A percentile compares a stretch with the other conserved stretches of the same genome.
These are phyloP conservation scores for Vanrija sp. DNA, from an alignment of 1,284 basidiomycete species.

Conservation along the genomic window DNA sequence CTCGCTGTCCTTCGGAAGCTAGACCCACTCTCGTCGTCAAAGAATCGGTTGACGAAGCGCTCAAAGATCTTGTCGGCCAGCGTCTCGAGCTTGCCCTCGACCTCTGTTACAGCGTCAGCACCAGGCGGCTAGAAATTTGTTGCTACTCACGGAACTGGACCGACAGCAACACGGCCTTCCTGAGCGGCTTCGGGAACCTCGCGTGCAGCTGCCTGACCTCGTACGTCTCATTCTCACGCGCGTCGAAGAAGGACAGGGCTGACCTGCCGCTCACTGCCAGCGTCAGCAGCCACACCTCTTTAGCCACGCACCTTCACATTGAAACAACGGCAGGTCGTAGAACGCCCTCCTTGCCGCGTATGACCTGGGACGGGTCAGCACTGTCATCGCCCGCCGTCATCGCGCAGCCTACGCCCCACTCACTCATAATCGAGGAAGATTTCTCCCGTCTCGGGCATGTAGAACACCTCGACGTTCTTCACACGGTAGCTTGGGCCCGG, in stretches of 20 bases:
- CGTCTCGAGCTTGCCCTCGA: slow-evolving; percentile 90
- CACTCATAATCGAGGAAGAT: slow-evolving; percentile 93
- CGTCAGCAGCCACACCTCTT: background rate
- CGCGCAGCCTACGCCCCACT: slow-evolving; percentile 41
- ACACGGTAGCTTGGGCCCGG: slow-evolving; percentile 14
- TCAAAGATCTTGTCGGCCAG: slow-evolving; percentile 92
- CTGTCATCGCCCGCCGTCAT: too few species aligned
- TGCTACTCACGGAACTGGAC: slow-evolving; percentile 87
- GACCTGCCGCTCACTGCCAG: slow-evolving; percentile 80
- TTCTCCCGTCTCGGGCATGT: slow-evolving; percentile 87
- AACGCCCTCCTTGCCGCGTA: slow-evolving; percentile 89
- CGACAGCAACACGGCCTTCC: slow-evolving; percentile 79
- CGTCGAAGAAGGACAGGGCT: slow-evolving; percentile 88
- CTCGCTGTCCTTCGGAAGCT: background rate
- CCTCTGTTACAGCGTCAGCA: slow-evolving; percentile 57
- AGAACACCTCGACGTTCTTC: slow-evolving; percentile 65
- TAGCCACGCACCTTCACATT: slow-evolving; percentile 42
- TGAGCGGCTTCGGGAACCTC: slow-evolving; percentile 87
- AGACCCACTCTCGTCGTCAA: slow-evolving; percentile 75
- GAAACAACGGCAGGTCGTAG: slow-evolving; percentile 68
- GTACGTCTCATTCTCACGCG: slow-evolving; percentile 80
- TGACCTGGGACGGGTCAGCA: slow-evolving; percentile 55
- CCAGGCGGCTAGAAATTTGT: background rate
- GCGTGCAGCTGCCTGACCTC: slow-evolving; percentile 84
- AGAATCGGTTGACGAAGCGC: slow-evolving; percentile 92